These are phyloP conservation scores for Lodderomyces pseudojiufengensis DNA, from an alignment of 1,139 yeast species.

Conservation along the genomic window DNA sequence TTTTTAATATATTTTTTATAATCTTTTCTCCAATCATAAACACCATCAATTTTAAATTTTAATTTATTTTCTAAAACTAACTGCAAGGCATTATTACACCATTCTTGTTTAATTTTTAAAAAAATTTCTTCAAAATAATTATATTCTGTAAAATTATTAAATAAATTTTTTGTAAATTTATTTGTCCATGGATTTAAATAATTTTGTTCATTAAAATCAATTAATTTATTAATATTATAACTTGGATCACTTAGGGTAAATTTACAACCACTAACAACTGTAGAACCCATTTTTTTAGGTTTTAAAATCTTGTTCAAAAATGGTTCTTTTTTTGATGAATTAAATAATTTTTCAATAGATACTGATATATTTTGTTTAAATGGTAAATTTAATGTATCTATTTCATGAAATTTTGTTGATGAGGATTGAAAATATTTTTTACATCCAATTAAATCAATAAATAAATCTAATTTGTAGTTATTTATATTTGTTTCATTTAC, in stretches of 20 bases:
- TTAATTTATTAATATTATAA: conserved; percentile 30
- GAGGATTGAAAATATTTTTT: conserved; percentile 34
- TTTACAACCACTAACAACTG: conserved; percentile 38
- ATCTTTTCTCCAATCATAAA: conserved; percentile 39
- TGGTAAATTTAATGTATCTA: conserved; percentile 34
- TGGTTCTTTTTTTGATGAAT: conserved; percentile 29
- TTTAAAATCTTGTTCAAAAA: conserved; percentile 36
- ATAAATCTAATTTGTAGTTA: conserved; percentile 33
- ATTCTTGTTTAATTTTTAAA: conserved; percentile 22
- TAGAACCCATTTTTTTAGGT: conserved; percentile 32
- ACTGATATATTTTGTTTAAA: conserved; percentile 20
- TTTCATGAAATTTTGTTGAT: conserved; percentile 24
- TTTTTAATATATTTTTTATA: conserved; percentile 24
- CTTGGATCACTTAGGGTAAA: conserved; percentile 31
- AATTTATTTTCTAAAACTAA: conserved; percentile 26
- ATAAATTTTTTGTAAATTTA: conserved; percentile 31
- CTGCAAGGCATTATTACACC: conserved; percentile 35
- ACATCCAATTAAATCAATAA: conserved; percentile 42
- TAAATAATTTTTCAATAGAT: conserved; percentile 22
- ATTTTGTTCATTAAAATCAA: conserved; percentile 20
- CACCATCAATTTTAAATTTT: conserved; percentile 29
- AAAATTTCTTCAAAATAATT: conserved; percentile 36
- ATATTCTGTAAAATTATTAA: conserved; percentile 31
- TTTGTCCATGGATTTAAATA: conserved; percentile 32
- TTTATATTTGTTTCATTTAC: conserved; percentile 22